Percentiles rank a stretch among this genome's conserved stretches.
Evolutionary conservation across 1,284 basidiomycete species (phyloP).

Genomic region (Trichosporon inkin): DNA sequence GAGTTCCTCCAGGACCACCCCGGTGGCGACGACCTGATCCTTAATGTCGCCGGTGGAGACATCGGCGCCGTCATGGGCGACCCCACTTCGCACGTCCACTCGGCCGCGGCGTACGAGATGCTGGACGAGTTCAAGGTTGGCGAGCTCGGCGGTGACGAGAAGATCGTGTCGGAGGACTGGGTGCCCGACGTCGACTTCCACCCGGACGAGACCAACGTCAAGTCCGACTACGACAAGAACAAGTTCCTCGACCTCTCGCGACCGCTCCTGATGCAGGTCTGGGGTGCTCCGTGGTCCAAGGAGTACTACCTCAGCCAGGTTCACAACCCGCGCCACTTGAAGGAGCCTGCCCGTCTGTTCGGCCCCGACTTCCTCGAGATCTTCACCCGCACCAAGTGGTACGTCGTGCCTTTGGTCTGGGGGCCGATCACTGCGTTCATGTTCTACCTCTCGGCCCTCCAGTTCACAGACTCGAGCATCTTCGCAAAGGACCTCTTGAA

Average conservation of each 20-base stretch:
- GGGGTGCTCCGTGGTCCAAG: constrained; percentile 59
- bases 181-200: constrained; percentile 80
- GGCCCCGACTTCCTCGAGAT: constrained; percentile 77
- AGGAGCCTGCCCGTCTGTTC: constrained; percentile 82
- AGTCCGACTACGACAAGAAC: constrained; percentile 75
- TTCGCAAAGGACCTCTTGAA: constrained; percentile 34
- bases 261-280: constrained; percentile 58
- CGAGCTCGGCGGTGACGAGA: constrained; percentile 69
- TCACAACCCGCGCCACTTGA: constrained; percentile 88
- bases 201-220: constrained; percentile 77
- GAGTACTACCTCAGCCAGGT: constrained; percentile 94
- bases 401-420: constrained; percentile 89
- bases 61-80: constrained; percentile 79
- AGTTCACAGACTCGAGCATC: constrained; percentile 61
- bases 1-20: constrained; percentile 54
- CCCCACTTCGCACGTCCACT: constrained; percentile 83
- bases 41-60: constrained; percentile 75
- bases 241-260: constrained; percentile 87
- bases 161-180: constrained; percentile 77
- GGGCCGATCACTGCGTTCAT: constrained; percentile 79
- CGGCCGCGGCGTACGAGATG: constrained; percentile 86
- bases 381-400: constrained; percentile 88
- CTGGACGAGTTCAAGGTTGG: constrained; percentile 82
- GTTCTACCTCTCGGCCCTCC: constrained; percentile 71
- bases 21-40: constrained; percentile 54